A percentile compares a stretch with the other conserved stretches of the same genome.
These are phyloP conservation scores for Friedmanniomyces simplex DNA, from an alignment of 495 filamentous ascomycete genomes.

Conservation along the genomic window DNA sequence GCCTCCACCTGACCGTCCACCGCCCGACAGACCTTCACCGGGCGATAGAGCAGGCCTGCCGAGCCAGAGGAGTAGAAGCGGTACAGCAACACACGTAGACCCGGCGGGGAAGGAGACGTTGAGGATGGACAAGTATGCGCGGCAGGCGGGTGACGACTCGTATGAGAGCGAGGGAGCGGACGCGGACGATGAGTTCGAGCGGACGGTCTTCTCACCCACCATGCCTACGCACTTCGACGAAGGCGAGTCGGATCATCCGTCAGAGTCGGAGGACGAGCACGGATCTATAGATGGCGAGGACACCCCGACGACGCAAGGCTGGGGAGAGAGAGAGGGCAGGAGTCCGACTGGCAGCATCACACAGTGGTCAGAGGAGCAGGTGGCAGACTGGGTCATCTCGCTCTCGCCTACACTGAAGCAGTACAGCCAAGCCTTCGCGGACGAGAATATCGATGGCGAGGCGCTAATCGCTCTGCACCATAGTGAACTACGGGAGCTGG, in stretches of 20 bases:
- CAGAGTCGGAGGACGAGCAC: conserved; percentile 35
- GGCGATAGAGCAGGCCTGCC: conserved; percentile 1
- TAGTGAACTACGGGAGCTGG: conserved; percentile 90
- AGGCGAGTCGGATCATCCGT: conserved; percentile 73
- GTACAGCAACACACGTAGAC: conserved; percentile 9
- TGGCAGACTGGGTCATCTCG: conserved; percentile 61
- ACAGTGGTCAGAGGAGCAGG: conserved; percentile 83
- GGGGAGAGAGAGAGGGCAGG: conserved; percentile 49
- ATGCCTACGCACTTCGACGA: conserved; percentile 70
- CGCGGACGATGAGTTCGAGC: conserved; percentile 90
- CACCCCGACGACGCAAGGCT: conserved; percentile 76
- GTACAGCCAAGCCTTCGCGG: conserved; percentile 37
- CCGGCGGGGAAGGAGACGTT: background rate
- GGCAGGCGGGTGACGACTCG: conserved; percentile 23
- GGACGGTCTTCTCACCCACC: conserved; percentile 62
- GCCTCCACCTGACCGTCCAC: conserved; percentile 2
- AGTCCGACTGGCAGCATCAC: conserved; percentile 70
- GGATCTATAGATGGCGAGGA: conserved; percentile 43
- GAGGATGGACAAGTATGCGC: conserved; percentile 22
- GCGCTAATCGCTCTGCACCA: conserved; percentile 81
- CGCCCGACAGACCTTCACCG: background rate
- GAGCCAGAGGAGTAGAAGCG: conserved; percentile 19
- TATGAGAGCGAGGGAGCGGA: conserved; percentile 71
- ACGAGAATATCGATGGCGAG: conserved; percentile 89
- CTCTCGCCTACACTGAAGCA: conserved; percentile 20